Evolutionary conservation across 225 moss, liverwort and hornwort species (phyloP).

Genomic region (Climacium dendroides): DNA sequence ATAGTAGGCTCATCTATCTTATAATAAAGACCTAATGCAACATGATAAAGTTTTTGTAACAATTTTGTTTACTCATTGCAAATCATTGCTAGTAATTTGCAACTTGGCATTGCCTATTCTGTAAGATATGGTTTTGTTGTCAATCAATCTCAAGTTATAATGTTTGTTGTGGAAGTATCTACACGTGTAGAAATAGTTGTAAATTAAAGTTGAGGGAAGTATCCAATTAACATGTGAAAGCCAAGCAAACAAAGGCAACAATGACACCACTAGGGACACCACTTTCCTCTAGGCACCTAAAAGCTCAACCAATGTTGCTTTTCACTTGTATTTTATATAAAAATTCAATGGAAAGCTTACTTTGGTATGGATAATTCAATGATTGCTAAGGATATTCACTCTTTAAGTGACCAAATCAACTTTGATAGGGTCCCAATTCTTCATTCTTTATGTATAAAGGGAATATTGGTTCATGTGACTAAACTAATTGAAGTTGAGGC

Average conservation of each 20-base stretch:
- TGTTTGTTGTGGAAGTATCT: not conserved
- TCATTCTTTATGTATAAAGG: not conserved
- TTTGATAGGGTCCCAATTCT: not conserved
- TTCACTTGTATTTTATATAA: not conserved
- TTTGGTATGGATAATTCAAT: too few species aligned
- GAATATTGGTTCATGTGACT: not conserved
- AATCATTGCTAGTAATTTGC: not conserved
- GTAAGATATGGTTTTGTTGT: not conserved
- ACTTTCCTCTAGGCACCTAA: not conserved
- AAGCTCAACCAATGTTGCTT: rapidly evolving
- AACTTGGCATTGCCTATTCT: not conserved
- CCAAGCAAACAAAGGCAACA: not conserved
- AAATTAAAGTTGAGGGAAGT: not conserved
- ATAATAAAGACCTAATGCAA: not conserved
- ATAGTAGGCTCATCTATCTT: not conserved
- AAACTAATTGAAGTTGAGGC: rapidly evolving
- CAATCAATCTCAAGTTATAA: not conserved
- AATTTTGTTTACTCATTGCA: not conserved
- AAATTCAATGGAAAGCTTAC: not conserved
- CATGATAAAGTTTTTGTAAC: not conserved
- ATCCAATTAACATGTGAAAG: not conserved
- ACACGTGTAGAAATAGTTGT: not conserved
- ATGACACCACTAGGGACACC: not conserved
- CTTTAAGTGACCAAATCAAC: not conserved
- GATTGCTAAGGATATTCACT: too few species aligned